Evolutionary conservation across 2,329 filamentous ascomycete species (phyloP).

Genomic region (Trichoderma pleuroti): DNA sequence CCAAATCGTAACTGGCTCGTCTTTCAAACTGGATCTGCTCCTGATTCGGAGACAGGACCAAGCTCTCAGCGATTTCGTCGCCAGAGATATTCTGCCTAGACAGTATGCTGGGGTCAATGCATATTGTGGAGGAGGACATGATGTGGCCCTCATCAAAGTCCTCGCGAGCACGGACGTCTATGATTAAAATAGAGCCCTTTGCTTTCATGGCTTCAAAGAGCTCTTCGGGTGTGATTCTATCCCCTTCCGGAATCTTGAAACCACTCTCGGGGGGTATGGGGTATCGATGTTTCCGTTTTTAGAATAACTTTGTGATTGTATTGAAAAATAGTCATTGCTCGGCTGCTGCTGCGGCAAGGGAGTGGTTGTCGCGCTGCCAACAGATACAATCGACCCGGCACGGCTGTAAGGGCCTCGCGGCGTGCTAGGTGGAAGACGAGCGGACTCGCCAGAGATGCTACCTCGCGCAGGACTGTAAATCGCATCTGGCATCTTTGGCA

Average conservation of each 20-base stretch:
- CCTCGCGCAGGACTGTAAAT: conserved; percentile 77
- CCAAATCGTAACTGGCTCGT: conserved; percentile 73
- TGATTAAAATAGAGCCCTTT: conserved; percentile 65
- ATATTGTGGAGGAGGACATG: conserved; percentile 77
- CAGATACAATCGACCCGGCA: conserved; percentile 50
- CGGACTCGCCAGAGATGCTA: conserved; percentile 61
- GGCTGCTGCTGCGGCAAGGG: conserved; percentile 30
- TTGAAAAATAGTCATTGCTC: conserved; percentile 33
- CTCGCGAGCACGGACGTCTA: conserved; percentile 78
- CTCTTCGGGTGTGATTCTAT: conserved; percentile 63
- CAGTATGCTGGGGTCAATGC: conserved; percentile 76
- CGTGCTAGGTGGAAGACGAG: conserved; percentile 62
- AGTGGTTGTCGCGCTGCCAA: conserved; percentile 29
- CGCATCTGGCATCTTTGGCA: conserved; percentile 70
- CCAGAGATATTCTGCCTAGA: conserved; percentile 65
- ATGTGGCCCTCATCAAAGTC: conserved; percentile 89
- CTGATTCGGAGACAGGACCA: conserved; percentile 67
- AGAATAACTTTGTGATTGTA: conserved; percentile 27
- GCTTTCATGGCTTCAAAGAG: conserved; percentile 66
- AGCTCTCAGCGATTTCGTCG: conserved; percentile 60
- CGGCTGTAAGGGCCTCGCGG: conserved; percentile 61
- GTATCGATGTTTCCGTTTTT: conserved; percentile 21
- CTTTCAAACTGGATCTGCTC: conserved; percentile 73
- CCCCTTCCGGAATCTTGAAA: conserved; percentile 50
- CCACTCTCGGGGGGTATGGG: conserved; percentile 37